Conservation (phyloP, 225 moss, liverwort and hornwort genomes). For the Polytrichum commune region DNA sequence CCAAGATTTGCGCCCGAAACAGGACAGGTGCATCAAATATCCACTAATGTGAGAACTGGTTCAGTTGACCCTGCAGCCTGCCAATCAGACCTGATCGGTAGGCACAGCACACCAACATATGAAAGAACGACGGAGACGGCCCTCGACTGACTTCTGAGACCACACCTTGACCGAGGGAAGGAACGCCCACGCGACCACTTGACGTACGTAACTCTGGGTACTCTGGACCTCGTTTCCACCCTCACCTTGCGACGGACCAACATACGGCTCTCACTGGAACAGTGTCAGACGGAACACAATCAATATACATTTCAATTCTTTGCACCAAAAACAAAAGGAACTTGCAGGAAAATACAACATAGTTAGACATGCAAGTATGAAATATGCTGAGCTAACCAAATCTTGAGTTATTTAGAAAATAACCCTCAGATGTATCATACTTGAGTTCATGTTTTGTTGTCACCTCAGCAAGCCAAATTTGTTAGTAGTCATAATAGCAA, state of each 20-base stretch:
- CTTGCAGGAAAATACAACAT: no score
- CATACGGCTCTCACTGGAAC: constrained; percentile 99
- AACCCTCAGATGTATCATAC: no score
- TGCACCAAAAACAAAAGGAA: no score
- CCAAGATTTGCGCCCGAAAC: constrained; percentile 46
- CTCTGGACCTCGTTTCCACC: constrained; percentile 99
- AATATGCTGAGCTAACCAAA: no score
- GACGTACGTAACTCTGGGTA: constrained; percentile 76
- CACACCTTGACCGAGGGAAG: constrained; percentile 75
- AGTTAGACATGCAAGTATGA: no score
- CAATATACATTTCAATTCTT: constrained; percentile 53
- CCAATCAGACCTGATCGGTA: constrained; percentile 75
- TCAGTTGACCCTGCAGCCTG: constrained; percentile 63
- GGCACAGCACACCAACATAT: constrained; percentile 71
- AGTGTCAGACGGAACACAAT: constrained; percentile 99
- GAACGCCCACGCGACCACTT: constrained; percentile 79
- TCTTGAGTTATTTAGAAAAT: no score
- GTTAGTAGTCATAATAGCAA: no score
- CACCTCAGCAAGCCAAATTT: no score
- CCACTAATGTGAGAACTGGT: constrained; percentile 43
- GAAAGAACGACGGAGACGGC: constrained; percentile 76
- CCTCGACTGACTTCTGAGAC: constrained; percentile 76
- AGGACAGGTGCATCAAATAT: constrained; percentile 51
- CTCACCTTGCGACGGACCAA: constrained; percentile 99
- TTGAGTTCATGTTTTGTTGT: no score